phyloP scores from a whole-genome alignment of 306 rosid species.

The peach (Prunus persica) region Prunus_persica_NCBIv2 NC_034015.1:21969501-21970000 shows the following conservation, averaged over 20 bases:
- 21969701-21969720: neutral
- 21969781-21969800: slow-evolving; percentile 12
- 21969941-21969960: slow-evolving; percentile 45
- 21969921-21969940: slow-evolving; percentile 94
- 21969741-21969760: slow-evolving; percentile 2
- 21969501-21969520: neutral
- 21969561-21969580: neutral
- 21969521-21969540: neutral
- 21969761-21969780: slow-evolving; percentile 2
- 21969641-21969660: neutral
- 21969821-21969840: slow-evolving; percentile 78
- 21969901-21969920: slow-evolving; percentile 58
- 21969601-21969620: neutral
- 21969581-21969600: neutral
- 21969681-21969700: neutral
- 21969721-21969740: slow-evolving; percentile 2
- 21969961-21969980: slow-evolving; percentile 35
- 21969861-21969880: slow-evolving; percentile 64
- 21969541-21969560: neutral
- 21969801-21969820: neutral
- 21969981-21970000: slow-evolving; percentile 22
- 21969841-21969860: slow-evolving; percentile 56
- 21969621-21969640: neutral
- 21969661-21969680: neutral
- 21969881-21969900: slow-evolving; percentile 79